These are phyloP conservation scores for Pyricularia grisea DNA, from an alignment of 2,329 filamentous ascomycete genomes.

Conservation along the genomic window DNA sequence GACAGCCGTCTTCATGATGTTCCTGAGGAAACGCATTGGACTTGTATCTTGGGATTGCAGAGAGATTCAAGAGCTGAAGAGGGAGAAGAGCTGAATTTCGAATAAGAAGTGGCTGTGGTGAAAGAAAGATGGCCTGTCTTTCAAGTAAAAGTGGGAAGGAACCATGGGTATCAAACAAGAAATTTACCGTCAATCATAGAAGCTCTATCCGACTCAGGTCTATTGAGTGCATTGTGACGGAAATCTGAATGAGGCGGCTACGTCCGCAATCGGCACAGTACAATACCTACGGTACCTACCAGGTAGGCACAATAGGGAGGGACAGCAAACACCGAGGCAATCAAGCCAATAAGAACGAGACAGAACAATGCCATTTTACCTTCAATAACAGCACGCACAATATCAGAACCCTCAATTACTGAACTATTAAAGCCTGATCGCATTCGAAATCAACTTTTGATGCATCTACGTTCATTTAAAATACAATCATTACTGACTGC, in stretches of 20 bases:
- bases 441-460: background rate
- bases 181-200: background rate
- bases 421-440: background rate
- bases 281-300: background rate
- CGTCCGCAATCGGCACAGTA: background rate
- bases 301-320: background rate
- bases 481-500: background rate
- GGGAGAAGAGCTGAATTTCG: background rate
- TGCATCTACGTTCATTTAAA: background rate
- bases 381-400: background rate
- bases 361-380: no score
- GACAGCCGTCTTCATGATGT: background rate
- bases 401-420: background rate
- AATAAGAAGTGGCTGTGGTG: background rate
- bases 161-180: background rate
- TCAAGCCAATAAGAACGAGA: no score
- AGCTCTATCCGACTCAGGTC: background rate
- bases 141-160: background rate
- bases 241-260: background rate
- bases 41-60: background rate
- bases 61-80: background rate
- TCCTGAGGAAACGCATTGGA: background rate
- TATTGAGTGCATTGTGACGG: background rate
- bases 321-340: background rate
- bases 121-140: background rate